Evolutionary conservation across 1,139 yeast genomes (phyloP), one percentile per base, ranked within the genome.

Genomic region (Yamadazyma aaseri): DNA sequence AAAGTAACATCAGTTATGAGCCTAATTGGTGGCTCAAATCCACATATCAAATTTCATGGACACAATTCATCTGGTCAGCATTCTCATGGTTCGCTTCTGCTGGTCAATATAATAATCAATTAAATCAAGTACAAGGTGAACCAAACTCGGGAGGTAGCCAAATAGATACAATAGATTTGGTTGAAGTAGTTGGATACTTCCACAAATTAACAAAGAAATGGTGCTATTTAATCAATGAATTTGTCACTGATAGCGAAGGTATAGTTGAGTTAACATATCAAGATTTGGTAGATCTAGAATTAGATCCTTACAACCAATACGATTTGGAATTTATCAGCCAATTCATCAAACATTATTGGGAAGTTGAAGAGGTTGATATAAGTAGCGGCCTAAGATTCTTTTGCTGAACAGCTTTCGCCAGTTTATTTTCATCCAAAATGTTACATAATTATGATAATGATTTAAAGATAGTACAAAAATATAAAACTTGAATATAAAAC

Each of bases 21-120:
- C 71, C 71, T 2, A 41, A 48, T 12, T 73, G 78, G 78, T 73
- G 78, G 78, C 50, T 53, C 2, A 48, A 55, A 3, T 65, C 69
- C 2, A 65, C 76, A 1, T 81, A 77, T 38, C 69, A 82, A 1
- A 53, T 73, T 16, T 71, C 86, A 1, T 76, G 89, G 79, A 63
- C 71, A 29, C 86, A 82, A 48, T 70, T 74, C 33, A 63, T 82
- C 1, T 81, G 87, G 80, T 75, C 78, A 39, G 87, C 90, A 0
- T 71, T 85, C 40, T 69, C 83, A 25, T 84, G 92, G 87, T 83
- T 89, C 82, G 90, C 92, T 2, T 77, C 86, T 21, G 94, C 95
- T 2, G 95, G 95, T 4, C 81, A 75, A 41, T 68, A 71, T 11
- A 47, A 47, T 18, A 39, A 39, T 26, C 36, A 39, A 29, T n/a